phyloP scores from a whole-genome alignment of 2,329 filamentous ascomycete genomes.

The Diaporthe humulicola region DNA sequence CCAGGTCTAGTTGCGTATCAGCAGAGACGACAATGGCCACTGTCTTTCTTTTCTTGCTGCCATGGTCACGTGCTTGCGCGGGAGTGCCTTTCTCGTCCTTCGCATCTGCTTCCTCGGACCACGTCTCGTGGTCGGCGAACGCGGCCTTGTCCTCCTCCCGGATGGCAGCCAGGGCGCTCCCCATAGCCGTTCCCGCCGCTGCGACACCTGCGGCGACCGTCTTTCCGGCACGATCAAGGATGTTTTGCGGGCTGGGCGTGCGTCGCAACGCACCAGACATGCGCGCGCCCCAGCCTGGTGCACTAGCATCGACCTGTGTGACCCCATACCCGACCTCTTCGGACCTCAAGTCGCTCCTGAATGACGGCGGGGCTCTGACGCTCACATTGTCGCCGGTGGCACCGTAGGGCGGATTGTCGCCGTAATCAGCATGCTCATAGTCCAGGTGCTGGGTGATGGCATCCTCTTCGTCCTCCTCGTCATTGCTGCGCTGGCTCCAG shows the following conservation, averaged over 20 bases:
- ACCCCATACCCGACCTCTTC: slow-evolving; percentile 58
- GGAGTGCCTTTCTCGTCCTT: slow-evolving; percentile 62
- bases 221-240: slow-evolving; percentile 86
- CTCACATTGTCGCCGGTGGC: slow-evolving; percentile 53
- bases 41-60: slow-evolving; percentile 73
- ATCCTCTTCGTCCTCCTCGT: slow-evolving; percentile 71
- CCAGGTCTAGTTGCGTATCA: slow-evolving; percentile 72
- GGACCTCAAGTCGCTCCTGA: slow-evolving; percentile 52
- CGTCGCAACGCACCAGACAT: slow-evolving; percentile 86
- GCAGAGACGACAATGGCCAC: slow-evolving; percentile 93
- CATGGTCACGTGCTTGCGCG: slow-evolving; percentile 50
- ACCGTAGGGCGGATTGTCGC: slow-evolving; percentile 65
- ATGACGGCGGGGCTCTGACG: slow-evolving; percentile 54
- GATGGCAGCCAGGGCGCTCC: slow-evolving; percentile 85
- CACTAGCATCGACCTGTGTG: slow-evolving; percentile 52
- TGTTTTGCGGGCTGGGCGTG: slow-evolving; percentile 88
- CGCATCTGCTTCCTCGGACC: slow-evolving; percentile 90
- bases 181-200: slow-evolving; percentile 85
- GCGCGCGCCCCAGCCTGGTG: slow-evolving; percentile 76
- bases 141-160: slow-evolving; percentile 85
- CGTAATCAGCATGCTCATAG: slow-evolving; percentile 62
- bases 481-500: slow-evolving; percentile 87
- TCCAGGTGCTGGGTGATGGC: slow-evolving; percentile 64
- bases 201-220: slow-evolving; percentile 85
- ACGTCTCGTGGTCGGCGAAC: slow-evolving; percentile 88